Conservation (phyloP, 176 grass and related monocot genomes). For the Zoysia japonica region DNA sequence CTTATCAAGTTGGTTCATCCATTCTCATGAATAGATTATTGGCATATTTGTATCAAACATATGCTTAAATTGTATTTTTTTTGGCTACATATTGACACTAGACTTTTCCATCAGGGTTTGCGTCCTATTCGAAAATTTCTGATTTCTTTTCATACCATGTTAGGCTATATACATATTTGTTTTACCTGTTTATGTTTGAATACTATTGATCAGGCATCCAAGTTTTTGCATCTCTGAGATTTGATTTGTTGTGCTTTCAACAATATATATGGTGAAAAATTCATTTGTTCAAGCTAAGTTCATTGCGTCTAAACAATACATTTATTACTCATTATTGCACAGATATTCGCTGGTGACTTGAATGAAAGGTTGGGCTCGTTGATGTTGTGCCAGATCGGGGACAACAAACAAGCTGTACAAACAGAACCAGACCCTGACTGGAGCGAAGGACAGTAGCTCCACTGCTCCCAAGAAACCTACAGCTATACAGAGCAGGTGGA, state of each 20-base stretch:
- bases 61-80: neutral
- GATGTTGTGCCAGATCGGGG: constrained; percentile 31
- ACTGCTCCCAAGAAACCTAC: too few species aligned
- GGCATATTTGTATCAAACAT: neutral
- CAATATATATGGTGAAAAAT: constrained; percentile 8
- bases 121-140: constrained; percentile 6
- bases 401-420: neutral
- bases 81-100: neutral
- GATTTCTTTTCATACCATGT: constrained; percentile 1
- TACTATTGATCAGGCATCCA: constrained; percentile 3
- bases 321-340: constrained; percentile 16
- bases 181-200: neutral
- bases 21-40: neutral
- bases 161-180: constrained; percentile 6
- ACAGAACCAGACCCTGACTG: too few species aligned
- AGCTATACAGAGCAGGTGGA: too few species aligned
- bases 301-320: neutral
- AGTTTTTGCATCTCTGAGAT: constrained; percentile 17
- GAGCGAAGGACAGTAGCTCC: too few species aligned
- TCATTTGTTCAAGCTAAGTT: constrained; percentile 20
- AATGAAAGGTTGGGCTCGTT: constrained; percentile 14
- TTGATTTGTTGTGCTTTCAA: neutral
- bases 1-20: neutral
- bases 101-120: neutral
- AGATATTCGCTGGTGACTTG: constrained; percentile 17